Conservation (phyloP, 2,329 filamentous ascomycete genomes). For the Plenodomus biglobosus region DNA sequence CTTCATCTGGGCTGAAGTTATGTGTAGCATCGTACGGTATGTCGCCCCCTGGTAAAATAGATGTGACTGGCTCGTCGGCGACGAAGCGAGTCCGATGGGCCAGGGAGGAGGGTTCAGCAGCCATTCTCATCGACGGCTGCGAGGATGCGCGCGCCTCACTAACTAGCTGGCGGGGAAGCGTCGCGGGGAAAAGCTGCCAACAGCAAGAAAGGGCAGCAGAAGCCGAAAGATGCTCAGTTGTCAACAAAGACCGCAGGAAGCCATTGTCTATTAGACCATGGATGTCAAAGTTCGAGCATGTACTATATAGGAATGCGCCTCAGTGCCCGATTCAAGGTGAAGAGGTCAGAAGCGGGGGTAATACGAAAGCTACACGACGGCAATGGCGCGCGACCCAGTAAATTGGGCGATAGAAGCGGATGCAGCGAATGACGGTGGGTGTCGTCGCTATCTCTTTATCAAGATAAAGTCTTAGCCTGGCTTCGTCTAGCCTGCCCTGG, state of each 20-base stretch:
- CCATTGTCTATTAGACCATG: neutral
- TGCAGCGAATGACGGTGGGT: slow-evolving; percentile 12
- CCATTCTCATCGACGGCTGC: slow-evolving; percentile 6
- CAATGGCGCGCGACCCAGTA: neutral
- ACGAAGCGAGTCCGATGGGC: slow-evolving; percentile 32
- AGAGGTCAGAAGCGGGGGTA: slow-evolving; percentile 3
- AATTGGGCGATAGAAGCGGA: slow-evolving; percentile 10
- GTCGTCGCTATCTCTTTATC: slow-evolving; percentile 13
- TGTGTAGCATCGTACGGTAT: slow-evolving; percentile 50
- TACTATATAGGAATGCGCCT: neutral
- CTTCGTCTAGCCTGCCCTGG: slow-evolving; percentile 8
- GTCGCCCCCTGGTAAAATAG: slow-evolving; percentile 53
- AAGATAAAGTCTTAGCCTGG: slow-evolving; percentile 1
- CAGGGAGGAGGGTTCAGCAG: slow-evolving; percentile 3
- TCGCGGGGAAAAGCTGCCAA: neutral
- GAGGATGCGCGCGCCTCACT: neutral
- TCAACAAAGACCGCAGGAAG: neutral
- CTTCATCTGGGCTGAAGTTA: slow-evolving; percentile 58
- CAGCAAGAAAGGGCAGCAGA: neutral
- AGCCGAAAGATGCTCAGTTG: neutral
- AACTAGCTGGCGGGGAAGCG: neutral
- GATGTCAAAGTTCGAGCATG: neutral
- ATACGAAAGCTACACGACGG: slow-evolving; percentile 4
- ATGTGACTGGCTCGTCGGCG: slow-evolving; percentile 56
- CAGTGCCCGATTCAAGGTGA: neutral